Base-by-base conservation (phyloP, 2,329 filamentous ascomycete species). In the Ophiostoma sp. region DNA sequence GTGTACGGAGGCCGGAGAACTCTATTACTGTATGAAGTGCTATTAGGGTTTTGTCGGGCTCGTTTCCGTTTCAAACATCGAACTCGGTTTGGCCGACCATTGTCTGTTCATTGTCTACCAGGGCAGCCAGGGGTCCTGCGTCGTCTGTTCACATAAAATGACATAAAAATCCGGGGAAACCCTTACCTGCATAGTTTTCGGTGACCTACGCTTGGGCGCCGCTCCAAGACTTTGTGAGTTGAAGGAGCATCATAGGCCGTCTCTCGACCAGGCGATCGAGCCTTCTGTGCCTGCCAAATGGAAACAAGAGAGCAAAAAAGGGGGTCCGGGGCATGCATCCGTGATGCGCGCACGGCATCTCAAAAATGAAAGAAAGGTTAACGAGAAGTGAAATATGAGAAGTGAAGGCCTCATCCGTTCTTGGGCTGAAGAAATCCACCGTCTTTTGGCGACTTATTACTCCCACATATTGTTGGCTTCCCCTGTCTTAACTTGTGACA, bases 141-240 rank as follows among this genome's bases (percentile, higher is more conserved):
- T 64, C 33, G 59, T 64, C 36, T 39, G 63, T n/a, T 6, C 39
- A 48, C 12, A 45, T 12, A 48, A 19, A 45, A 48, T 28, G n/a
- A 45, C 11, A 66, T 66, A 66, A 48, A 66, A 66, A 66, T 66
- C 63, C 42, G 63, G 63, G 63, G 39, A 66, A 66, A 48, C 22
- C 36, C 42, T 17, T 31, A 48, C 22, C 39, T 39, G 33, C 31
- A 48, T 48, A 36, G 33, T 36, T 61, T 17, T 19, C 61, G 39
- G 33, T 9, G n/a, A n/a, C 7, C n/a, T 42, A 36, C 33, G 59
- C 59, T 39, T 19, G 59, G 59, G 59, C 36, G 8, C 12, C 36
- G 59, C 59, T 64, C 11, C 11, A 7, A 12, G 39, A 15, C 25
- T 42, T 64, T 64, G 15, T 64, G 19, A n/a, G 33, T 64, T 64